Percentiles rank a stretch among this genome's conserved stretches.
Conservation (phyloP, 345 rosid genomes). For the Populus deltoides region DNA sequence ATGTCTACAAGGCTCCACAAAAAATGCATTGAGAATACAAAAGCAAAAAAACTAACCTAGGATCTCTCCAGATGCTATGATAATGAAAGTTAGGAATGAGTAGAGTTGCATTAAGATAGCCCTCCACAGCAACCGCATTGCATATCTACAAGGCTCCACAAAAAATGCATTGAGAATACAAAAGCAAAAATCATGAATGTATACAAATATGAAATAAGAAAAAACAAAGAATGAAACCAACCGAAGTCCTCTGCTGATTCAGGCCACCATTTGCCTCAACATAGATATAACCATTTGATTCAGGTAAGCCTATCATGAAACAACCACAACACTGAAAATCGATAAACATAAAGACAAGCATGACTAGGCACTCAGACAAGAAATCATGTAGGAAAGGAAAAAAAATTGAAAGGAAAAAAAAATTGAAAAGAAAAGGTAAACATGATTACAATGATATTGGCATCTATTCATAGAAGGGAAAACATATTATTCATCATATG, state of each 20-base stretch:
- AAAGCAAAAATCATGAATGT: constrained; percentile 9
- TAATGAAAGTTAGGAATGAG: constrained; percentile 88
- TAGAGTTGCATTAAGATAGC: constrained; percentile 96
- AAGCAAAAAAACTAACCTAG: no score
- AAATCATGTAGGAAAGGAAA: background rate
- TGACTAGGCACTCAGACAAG: background rate
- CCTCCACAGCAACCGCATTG: constrained; percentile 99
- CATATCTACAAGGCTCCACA: constrained; percentile 68
- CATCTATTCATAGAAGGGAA: background rate
- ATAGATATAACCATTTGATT: constrained; percentile 89
- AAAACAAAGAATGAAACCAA: constrained; percentile 43
- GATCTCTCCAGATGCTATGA: constrained; percentile 99
- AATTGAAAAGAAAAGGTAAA: background rate
- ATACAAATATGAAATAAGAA: background rate
- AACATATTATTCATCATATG: background rate
- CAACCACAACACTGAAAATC: background rate
- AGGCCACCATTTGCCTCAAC: constrained; percentile 98
- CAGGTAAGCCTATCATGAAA: constrained; percentile 65
- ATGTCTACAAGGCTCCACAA: no score
- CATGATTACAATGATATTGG: background rate
- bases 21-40: no score
- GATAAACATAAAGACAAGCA: background rate
- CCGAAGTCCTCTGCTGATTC: constrained; percentile 99
- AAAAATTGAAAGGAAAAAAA: background rate
- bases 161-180: constrained; percentile 26